Conservation (phyloP, 2,329 filamentous ascomycete genomes). For the Pseudocercospora cruenta region DNA sequence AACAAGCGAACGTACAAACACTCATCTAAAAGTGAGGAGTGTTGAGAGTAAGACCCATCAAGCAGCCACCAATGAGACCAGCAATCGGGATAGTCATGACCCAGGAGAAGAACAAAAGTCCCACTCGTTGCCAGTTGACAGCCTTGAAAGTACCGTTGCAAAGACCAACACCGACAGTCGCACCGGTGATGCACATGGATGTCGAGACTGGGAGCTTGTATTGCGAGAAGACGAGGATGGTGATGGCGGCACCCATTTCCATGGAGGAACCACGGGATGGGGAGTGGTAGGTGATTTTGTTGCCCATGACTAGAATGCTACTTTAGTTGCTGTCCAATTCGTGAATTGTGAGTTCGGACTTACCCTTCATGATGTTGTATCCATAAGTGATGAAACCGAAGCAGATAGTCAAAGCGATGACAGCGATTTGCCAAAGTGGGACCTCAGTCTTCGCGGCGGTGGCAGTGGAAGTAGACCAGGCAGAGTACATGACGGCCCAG, state of each 20-base stretch:
- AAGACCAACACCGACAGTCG: conserved; percentile 63
- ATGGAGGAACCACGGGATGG: conserved; percentile 61
- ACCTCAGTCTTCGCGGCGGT: conserved; percentile 53
- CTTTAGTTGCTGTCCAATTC: conserved; percentile 52
- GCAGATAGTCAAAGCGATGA: conserved; percentile 56
- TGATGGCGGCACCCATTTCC: conserved; percentile 63
- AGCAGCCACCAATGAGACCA: conserved; percentile 53
- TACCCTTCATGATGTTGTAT: conserved; percentile 60
- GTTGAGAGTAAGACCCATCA: conserved; percentile 58
- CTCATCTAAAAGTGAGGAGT: conserved; percentile 5
- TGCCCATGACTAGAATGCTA: conserved; percentile 52
- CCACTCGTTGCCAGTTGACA: conserved; percentile 65
- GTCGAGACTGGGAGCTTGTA: conserved; percentile 65
- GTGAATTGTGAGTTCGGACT: not conserved
- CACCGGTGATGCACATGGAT: conserved; percentile 64
- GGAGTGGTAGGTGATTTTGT: conserved; percentile 58
- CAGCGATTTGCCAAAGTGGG: conserved; percentile 63
- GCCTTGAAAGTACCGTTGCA: conserved; percentile 60
- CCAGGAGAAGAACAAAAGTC: conserved; percentile 63
- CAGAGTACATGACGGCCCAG: conserved; percentile 62
- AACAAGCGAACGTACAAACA: not conserved
- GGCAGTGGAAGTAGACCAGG: conserved; percentile 54
- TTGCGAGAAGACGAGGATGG: conserved; percentile 65
- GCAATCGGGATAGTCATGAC: conserved; percentile 58
- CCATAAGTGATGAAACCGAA: conserved; percentile 64